Conservation (phyloP, 176 grass and related monocot genomes). For the Tuctoria greenei region DNA sequence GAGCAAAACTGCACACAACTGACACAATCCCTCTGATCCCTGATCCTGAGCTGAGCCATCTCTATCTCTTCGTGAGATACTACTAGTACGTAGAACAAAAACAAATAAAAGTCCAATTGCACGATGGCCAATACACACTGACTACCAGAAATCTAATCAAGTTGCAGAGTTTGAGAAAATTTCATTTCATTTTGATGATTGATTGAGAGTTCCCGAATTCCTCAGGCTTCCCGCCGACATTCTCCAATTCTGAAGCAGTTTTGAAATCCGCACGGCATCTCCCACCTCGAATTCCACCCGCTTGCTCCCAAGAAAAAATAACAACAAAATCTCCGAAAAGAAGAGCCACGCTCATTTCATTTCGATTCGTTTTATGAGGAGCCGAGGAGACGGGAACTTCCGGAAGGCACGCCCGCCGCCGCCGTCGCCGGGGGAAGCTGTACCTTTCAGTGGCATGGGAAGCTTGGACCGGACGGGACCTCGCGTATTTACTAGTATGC, state of each 20-base stretch:
- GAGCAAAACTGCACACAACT: background rate
- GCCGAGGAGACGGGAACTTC: background rate
- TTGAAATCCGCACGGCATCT: conserved; percentile 36
- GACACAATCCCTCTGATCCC: background rate
- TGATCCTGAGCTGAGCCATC: background rate
- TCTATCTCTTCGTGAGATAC: background rate
- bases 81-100: background rate
- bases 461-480: background rate
- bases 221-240: conserved; percentile 60
- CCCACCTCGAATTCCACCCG: conserved; percentile 25
- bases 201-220: conserved; percentile 3
- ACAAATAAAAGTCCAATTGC: background rate
- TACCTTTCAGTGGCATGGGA: background rate
- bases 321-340: conserved; percentile 19
- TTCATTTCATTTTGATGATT: conserved; percentile 3
- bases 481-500: conserved; percentile 39
- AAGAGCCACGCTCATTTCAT: conserved; percentile 13
- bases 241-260: conserved; percentile 52
- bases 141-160: background rate
- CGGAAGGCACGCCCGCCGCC: conserved; percentile 10
- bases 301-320: background rate
- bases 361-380: conserved; percentile 28
- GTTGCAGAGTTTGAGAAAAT: background rate
- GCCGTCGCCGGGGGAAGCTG: background rate
- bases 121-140: background rate